phyloP scores from a whole-genome alignment of 768 basidiomycete species.

The Porpolomopsis calyptriformis region DNA sequence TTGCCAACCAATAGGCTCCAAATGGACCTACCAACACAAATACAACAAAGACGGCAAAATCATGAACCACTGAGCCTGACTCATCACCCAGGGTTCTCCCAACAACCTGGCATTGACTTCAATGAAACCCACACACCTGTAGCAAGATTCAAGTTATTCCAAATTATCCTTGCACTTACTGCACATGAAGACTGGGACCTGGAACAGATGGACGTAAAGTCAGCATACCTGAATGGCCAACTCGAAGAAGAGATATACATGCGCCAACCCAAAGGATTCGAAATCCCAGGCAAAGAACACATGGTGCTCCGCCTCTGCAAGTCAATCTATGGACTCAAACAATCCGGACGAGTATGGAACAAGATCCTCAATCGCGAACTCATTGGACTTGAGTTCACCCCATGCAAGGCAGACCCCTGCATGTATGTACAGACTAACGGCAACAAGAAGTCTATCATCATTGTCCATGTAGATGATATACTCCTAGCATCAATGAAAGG shows the following conservation, averaged over 20 bases:
- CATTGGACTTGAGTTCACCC: constrained; percentile 5
- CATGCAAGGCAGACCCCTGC: constrained; percentile 14
- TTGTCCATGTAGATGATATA: constrained; percentile 9
- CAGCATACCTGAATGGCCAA: constrained; percentile 23
- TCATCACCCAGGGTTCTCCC: constrained; percentile 27
- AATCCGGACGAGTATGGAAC: constrained; percentile 18
- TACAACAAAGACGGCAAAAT: constrained; percentile 18
- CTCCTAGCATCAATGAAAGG: neutral
- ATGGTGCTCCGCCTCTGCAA: constrained; percentile 21
- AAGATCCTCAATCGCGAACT: constrained; percentile 10
- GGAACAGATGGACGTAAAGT: constrained; percentile 32
- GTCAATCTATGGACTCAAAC: constrained; percentile 28
- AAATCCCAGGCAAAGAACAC: neutral
- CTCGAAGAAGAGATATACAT: constrained; percentile 29
- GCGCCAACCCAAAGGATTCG: constrained; percentile 25
- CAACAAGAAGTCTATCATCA: constrained; percentile 16
- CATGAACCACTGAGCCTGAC: constrained; percentile 21
- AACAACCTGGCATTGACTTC: constrained; percentile 30
- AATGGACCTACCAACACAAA: constrained; percentile 22
- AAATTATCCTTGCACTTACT: constrained; percentile 24
- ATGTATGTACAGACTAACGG: neutral
- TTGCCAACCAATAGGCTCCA: constrained; percentile 1
- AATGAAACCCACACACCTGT: constrained; percentile 21
- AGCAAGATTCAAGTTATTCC: constrained; percentile 21
- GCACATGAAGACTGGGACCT: constrained; percentile 25